Evolutionary conservation across 495 filamentous ascomycete species (phyloP).

Genomic region (Lepraria neglecta): DNA sequence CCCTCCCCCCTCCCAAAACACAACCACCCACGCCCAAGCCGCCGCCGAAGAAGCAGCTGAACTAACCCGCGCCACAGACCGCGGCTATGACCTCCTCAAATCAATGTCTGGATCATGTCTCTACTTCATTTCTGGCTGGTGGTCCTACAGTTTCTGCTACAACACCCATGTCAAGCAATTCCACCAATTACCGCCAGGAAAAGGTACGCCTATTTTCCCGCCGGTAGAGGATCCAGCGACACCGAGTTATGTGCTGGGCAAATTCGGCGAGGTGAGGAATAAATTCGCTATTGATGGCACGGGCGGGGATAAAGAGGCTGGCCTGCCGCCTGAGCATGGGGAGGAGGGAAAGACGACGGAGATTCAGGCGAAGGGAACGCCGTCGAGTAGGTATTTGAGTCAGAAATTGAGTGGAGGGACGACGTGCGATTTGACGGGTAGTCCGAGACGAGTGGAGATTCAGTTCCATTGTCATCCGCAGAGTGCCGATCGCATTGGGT

Average conservation of each 20-base stretch:
- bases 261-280: constrained; percentile 34
- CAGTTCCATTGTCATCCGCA: constrained; percentile 90
- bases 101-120: constrained; percentile 83
- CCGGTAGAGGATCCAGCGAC: constrained; percentile 68
- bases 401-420: constrained; percentile 83
- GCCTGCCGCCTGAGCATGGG: constrained; percentile 22
- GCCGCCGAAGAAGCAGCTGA: constrained; percentile 78
- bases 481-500: constrained; percentile 73
- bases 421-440: constrained; percentile 84
- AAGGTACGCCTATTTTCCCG: constrained; percentile 58
- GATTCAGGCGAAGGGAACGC: constrained; percentile 63
- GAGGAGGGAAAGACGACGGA: constrained; percentile 46
- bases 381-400: constrained; percentile 70
- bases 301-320: constrained; percentile 35
- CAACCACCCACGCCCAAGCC: constrained; percentile 49
- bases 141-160: constrained; percentile 96
- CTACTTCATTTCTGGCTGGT: constrained; percentile 90
- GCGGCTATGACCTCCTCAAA: constrained; percentile 83
- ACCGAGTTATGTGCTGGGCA: constrained; percentile 74
- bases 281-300: constrained; percentile 21
- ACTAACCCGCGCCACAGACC: constrained; percentile 70
- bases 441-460: constrained; percentile 77
- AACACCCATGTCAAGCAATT: constrained; percentile 83
- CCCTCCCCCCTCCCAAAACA: constrained; percentile 46
- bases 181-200: constrained; percentile 66